A percentile compares a stretch with the other conserved stretches of the same genome.
Conservation (phyloP, 2,329 filamentous ascomycete genomes). For the Penicillium sp. region DNA sequence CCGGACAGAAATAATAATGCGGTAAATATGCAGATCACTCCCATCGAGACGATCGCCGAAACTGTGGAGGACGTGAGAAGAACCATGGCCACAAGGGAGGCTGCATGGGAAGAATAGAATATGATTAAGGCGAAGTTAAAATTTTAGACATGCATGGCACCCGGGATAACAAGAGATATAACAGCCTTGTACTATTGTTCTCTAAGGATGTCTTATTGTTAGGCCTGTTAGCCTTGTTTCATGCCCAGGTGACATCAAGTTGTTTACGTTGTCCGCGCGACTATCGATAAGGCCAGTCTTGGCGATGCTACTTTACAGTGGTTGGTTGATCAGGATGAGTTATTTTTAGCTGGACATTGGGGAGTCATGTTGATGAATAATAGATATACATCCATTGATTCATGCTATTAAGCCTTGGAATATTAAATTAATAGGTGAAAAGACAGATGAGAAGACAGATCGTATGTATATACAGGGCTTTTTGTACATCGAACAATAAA, state of each 20-base stretch:
- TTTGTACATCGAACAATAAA: neutral
- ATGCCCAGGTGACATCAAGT: conserved; percentile 27
- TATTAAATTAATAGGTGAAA: neutral
- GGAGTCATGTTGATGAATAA: neutral
- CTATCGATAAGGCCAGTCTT: conserved; percentile 39
- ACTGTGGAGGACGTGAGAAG: conserved; percentile 46
- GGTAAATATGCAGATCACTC: conserved; percentile 70
- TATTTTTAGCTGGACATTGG: neutral
- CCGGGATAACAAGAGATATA: neutral
- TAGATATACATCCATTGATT: neutral
- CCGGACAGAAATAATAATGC: conserved; percentile 80
- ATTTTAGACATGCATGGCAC: conserved; percentile 13
- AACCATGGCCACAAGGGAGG: conserved; percentile 37
- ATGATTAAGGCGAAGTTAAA: conserved; percentile 11
- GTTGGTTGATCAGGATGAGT: neutral
- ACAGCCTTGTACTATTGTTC: neutral
- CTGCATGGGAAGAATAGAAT: conserved; percentile 15
- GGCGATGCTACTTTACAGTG: conserved; percentile 12
- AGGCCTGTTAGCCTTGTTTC: conserved; percentile 9
- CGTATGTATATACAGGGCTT: neutral
- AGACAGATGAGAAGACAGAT: neutral
- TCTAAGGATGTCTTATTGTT: neutral
- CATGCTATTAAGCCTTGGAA: too few species aligned
- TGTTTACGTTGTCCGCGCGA: conserved; percentile 38
- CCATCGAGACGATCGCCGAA: conserved; percentile 43